Evolutionary conservation across 257 asterid species (phyloP).

Genomic region (Solanum chiquidenum): DNA sequence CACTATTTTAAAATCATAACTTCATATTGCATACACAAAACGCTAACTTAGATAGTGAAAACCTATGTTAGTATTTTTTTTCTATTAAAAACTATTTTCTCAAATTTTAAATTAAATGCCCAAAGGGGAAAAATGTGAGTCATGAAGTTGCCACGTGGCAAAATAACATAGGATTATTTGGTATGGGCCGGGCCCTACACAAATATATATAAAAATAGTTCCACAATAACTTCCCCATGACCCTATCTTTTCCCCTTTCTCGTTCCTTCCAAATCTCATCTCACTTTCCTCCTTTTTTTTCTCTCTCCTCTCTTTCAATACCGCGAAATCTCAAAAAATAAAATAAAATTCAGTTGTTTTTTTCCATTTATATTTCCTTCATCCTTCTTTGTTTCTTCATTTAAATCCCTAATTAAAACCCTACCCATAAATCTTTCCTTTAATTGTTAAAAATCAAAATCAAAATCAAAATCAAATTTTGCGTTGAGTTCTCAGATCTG

Average conservation of each 20-base stretch:
- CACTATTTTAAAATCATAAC: background rate
- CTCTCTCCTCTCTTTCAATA: constrained; percentile 6
- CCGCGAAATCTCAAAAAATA: constrained; percentile 31
- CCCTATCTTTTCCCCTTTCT: constrained; percentile 24
- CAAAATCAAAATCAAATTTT: background rate
- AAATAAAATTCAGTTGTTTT: constrained; percentile 21
- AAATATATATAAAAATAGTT: constrained; percentile 12
- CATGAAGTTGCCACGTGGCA: constrained; percentile 23
- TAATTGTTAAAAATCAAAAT: background rate
- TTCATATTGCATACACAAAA: background rate
- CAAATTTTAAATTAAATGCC: background rate
- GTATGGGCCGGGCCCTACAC: constrained; percentile 29
- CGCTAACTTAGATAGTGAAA: background rate
- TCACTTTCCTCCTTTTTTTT: background rate
- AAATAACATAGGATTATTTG: constrained; percentile 20
- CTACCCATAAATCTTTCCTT: constrained; percentile 13
- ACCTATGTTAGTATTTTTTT: background rate
- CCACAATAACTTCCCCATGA: constrained; percentile 9
- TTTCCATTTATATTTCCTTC: constrained; percentile 6
- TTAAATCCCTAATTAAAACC: constrained; percentile 20
- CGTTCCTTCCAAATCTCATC: constrained; percentile 30
- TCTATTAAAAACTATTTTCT: no score
- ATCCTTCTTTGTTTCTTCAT: background rate
- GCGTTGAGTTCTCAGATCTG: constrained; percentile 39
- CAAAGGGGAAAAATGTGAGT: background rate